These are phyloP conservation scores for Fusarium abutilonis DNA, from an alignment of 2,329 filamentous ascomycete genomes.

Conservation along the genomic window DNA sequence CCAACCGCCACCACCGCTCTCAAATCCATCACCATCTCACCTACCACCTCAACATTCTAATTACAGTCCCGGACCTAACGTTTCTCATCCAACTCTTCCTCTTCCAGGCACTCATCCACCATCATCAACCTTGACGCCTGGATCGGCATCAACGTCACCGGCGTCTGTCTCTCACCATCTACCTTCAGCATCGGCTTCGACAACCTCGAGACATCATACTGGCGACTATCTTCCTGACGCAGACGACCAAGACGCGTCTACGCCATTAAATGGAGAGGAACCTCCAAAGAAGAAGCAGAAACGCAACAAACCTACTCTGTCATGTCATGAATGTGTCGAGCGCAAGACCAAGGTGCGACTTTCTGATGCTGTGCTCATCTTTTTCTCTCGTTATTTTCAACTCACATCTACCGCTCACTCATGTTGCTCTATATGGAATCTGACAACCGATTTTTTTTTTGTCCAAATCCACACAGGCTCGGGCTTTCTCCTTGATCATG, in stretches of 20 bases:
- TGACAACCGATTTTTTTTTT: neutral
- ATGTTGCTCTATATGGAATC: conserved; percentile 8
- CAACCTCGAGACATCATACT: conserved; percentile 29
- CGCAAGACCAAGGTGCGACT: conserved; percentile 77
- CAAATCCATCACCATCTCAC: conserved; percentile 36
- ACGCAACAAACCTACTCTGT: conserved; percentile 84
- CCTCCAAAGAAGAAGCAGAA: conserved; percentile 78
- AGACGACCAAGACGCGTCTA: conserved; percentile 39
- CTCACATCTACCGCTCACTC: conserved; percentile 5
- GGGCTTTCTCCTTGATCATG: neutral
- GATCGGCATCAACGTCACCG: conserved; percentile 45
- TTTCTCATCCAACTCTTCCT: conserved; percentile 29
- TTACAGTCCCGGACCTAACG: conserved; percentile 32
- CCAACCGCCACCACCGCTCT: conserved; percentile 27
- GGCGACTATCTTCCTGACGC: conserved; percentile 34
- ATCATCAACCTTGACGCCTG: conserved; percentile 42
- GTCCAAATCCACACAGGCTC: neutral
- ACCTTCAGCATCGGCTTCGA: conserved; percentile 37
- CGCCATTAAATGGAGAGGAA: conserved; percentile 46
- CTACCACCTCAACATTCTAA: conserved; percentile 33
- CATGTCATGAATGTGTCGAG: conserved; percentile 82
- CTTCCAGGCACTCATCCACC: conserved; percentile 32
- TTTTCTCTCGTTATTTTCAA: conserved; percentile 15
- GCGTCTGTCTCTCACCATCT: conserved; percentile 41
- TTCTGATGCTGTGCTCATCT: conserved; percentile 12